Base-by-base conservation (phyloP, 441 rosid species). In the Eutrema salsugineum region DNA sequence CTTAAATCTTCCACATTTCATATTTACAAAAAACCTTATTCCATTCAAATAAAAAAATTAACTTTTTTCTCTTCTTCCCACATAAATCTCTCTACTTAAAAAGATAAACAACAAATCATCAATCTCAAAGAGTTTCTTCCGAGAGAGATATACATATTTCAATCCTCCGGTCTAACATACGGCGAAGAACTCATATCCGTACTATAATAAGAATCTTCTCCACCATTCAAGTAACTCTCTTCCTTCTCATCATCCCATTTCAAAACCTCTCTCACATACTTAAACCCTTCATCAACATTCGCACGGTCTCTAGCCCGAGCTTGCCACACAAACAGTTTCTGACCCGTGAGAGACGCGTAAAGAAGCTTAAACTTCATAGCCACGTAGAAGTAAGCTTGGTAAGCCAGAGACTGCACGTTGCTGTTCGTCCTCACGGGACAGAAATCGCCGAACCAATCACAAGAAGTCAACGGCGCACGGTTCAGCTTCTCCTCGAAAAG, bases 311-410 rank as follows among this genome's bases (percentile, higher is more conserved):
- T 86, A 5, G 94, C 97, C 72, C 84, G 79, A 6, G 91, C 84
- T 81, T 93, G 97, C 91, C 98, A 87, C n/a, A 91, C 99, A 24
- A 91, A 96, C 48, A 96, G 91, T 82, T 96, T 96, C 59, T 86
- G 79, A 11, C 87, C 88, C 0, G 97, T 87, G 12, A 91, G 35
- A 0, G 97, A 88, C 11, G 91, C 86, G 46, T 96, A 93, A 16
- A 93, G 90, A 55, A 90, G 89, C 81, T 96, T 93, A 82, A 96
- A 96, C 93, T 93, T 96, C 94, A 90, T 87, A 0, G 99, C 99
- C 0, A 93, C 79, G 7, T 93, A 96, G 83, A 84, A 93, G 81
- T 93, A 96, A 8, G 97, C 99, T 71, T 96, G 99, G 75, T 88
- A 88, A 42, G 93, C 97, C 8, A 90, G 75, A 0, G 99, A 73